Evolutionary conservation across 345 rosid genomes (phyloP).

Genomic region (Raphanus raphanistrum): DNA sequence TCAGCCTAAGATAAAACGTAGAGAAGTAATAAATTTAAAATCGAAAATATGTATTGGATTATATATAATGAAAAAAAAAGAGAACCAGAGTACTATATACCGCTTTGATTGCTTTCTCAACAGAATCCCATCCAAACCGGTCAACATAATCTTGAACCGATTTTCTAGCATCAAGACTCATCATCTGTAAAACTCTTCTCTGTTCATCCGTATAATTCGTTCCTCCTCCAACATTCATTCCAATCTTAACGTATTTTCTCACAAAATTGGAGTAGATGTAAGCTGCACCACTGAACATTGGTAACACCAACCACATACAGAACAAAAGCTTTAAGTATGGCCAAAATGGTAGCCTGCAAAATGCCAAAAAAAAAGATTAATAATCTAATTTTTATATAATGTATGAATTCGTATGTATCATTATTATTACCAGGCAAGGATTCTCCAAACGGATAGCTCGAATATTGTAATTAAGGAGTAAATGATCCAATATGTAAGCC

Average conservation of each 20-base stretch:
- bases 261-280: slow-evolving; percentile 66
- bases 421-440: slow-evolving; percentile 70
- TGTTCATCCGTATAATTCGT: slow-evolving; percentile 54
- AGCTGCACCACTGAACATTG: slow-evolving; percentile 85
- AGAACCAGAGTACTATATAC: slow-evolving; percentile 42
- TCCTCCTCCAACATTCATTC: slow-evolving; percentile 44
- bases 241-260: slow-evolving; percentile 64
- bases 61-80: neutral
- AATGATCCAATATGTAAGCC: slow-evolving; percentile 95
- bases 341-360: slow-evolving; percentile 86
- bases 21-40: neutral
- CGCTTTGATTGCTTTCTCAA: slow-evolving; percentile 73
- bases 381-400: neutral
- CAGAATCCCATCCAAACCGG: slow-evolving; percentile 75
- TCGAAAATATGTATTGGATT: neutral
- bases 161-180: slow-evolving; percentile 84
- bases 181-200: slow-evolving; percentile 81
- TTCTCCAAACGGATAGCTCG: slow-evolving; percentile 62
- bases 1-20: slow-evolving; percentile 62
- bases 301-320: slow-evolving; percentile 86
- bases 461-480: slow-evolving; percentile 80
- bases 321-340: slow-evolving; percentile 67
- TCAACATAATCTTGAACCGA: slow-evolving; percentile 64
- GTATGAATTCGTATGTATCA: neutral
- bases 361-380: neutral